Evolutionary conservation across 2,329 filamentous ascomycete species (phyloP).

Genomic region (Fusarium proliferatum): DNA sequence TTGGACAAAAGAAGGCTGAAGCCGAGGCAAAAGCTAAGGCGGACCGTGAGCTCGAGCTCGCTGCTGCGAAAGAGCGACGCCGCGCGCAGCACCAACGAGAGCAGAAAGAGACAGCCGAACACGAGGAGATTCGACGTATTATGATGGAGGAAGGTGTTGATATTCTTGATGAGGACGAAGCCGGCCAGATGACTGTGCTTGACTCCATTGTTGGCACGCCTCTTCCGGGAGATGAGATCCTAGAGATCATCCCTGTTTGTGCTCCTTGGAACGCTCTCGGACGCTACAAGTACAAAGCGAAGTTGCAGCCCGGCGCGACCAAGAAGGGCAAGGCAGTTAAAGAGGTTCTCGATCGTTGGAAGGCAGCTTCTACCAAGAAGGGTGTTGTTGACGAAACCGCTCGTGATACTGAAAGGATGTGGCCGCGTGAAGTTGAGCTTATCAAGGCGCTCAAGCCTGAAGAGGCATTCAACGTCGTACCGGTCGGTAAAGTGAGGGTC

Average conservation of each 20-base stretch:
- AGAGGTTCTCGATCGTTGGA: conserved; percentile 88
- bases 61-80: conserved; percentile 78
- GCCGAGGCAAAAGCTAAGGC: conserved; percentile 76
- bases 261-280: conserved; percentile 72
- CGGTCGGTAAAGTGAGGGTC: conserved; percentile 82
- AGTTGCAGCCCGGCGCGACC: conserved; percentile 86
- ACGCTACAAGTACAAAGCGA: conserved; percentile 91
- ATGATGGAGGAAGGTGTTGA: conserved; percentile 71
- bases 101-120: conserved; percentile 78
- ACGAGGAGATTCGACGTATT: conserved; percentile 74
- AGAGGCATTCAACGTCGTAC: conserved; percentile 83
- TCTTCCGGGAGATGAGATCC: conserved; percentile 82
- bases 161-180: conserved; percentile 68
- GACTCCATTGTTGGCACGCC: conserved; percentile 83
- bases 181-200: conserved; percentile 65
- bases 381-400: conserved; percentile 70
- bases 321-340: conserved; percentile 97
- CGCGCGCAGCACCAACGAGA: conserved; percentile 82
- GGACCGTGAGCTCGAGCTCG: conserved; percentile 74
- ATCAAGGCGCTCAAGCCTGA: conserved; percentile 83
- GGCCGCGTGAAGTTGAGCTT: conserved; percentile 87
- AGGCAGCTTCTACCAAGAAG: conserved; percentile 69
- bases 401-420: conserved; percentile 78
- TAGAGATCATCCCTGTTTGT: conserved; percentile 73
- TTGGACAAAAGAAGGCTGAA: conserved; percentile 73